phyloP scores from a whole-genome alignment of 176 grass and related monocot species.

The Oryza coarctata region DNA sequence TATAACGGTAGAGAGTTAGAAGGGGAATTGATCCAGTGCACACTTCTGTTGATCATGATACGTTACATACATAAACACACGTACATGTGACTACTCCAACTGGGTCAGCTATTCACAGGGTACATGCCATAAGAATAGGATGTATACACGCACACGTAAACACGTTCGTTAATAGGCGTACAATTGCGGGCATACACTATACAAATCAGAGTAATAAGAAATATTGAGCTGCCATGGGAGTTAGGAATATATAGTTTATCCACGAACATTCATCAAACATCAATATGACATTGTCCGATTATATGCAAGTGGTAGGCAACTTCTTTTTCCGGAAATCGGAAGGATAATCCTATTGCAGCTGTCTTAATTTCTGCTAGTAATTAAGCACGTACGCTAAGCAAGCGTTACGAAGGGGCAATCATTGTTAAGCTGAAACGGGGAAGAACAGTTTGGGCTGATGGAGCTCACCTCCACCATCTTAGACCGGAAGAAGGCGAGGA shows the following conservation, averaged over 20 bases:
- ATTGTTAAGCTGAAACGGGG: background rate
- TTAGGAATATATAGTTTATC: background rate
- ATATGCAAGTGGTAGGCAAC: background rate
- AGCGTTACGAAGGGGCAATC: background rate
- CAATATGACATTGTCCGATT: background rate
- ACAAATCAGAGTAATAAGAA: background rate
- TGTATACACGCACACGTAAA: no score
- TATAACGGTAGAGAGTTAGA: no score
- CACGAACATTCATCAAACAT: background rate
- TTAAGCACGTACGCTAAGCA: background rate
- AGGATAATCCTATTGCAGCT: background rate
- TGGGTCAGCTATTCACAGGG: background rate
- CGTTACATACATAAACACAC: background rate
- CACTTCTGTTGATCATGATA: background rate
- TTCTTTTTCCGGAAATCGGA: background rate
- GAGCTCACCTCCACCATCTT: slow-evolving; percentile 60
- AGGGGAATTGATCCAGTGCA: no score
- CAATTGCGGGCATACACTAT: background rate
- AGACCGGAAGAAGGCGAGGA: slow-evolving; percentile 43
- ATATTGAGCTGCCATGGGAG: background rate
- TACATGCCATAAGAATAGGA: no score
- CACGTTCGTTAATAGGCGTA: background rate
- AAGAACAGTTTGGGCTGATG: background rate
- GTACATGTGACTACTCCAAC: no score
- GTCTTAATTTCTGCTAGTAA: no score